Base-by-base conservation (phyloP, 495 filamentous ascomycete species). In the Penicillium coffeae region DNA sequence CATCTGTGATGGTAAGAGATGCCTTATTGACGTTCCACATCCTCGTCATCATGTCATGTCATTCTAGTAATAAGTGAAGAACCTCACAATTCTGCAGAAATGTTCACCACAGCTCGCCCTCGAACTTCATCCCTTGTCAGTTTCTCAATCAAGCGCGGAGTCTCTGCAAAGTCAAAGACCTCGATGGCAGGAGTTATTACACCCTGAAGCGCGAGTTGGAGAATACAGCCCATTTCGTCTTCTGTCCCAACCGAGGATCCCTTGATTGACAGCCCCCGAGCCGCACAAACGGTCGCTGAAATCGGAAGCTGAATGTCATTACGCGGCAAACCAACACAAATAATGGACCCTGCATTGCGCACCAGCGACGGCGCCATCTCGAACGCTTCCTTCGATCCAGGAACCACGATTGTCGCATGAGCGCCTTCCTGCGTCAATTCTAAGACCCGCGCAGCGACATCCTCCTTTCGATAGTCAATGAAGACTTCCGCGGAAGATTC, bases 221-320 rank as follows among this genome's bases (percentile, higher is more conserved):
- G 21, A 9, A 66, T 34, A 12, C 58, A 53, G 1, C 39, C 36
- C 58, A 66, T 58, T 25, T 66, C 57, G 15, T 51, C 45, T 20
- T 66, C 63, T 0, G 50, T 64, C 8, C 64, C 64, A 19, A 67
- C 62, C 8, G 61, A 67, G 0, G 61, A 63, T 0, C 64, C 64
- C 16, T 56, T 56, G 27, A 67, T 65, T 0, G 50, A 47, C 4
- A 67, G 44, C 5, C 59, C 59, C 60, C 62, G 42, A 16, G 60
- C 62, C 14, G 62, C 58, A 47, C 62, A 63, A 1, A 61, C 3
- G 1, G 62, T 63, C 1, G 57, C 60, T 18, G 60, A 63, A 45
- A 65, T 53, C 0, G 62, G 62, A 21, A 65, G 39, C 13, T 61
- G 46, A 15, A 66, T 48, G 6, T 60, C 54, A 56, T 64, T 66